Conservation (phyloP, 2,329 filamentous ascomycete genomes). For the Canariomyces notabilis region DNA sequence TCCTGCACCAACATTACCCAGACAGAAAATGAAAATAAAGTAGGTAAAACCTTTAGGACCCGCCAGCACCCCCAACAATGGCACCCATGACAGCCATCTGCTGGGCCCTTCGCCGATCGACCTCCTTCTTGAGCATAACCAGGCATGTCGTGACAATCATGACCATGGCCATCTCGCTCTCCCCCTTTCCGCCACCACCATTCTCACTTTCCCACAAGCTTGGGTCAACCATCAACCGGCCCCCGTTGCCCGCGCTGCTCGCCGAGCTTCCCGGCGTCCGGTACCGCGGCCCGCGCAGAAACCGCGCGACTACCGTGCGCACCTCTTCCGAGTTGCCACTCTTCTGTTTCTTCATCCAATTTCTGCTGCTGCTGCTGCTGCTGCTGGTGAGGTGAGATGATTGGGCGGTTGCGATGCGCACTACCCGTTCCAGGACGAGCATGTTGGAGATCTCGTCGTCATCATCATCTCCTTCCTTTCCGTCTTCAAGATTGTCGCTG, state of each 20-base stretch:
- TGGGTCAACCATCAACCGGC: conserved; percentile 40
- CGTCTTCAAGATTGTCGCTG: too few species aligned
- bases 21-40: too few species aligned
- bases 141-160: conserved; percentile 53
- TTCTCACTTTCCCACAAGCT: neutral
- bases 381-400: neutral
- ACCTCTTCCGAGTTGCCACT: conserved; percentile 23
- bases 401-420: conserved; percentile 26
- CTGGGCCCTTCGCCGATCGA: conserved; percentile 50
- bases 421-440: conserved; percentile 48
- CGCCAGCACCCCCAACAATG: conserved; percentile 17
- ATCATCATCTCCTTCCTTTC: too few species aligned
- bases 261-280: conserved; percentile 37
- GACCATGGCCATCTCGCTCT: conserved; percentile 40
- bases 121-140: conserved; percentile 61
- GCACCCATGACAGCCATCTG: conserved; percentile 44
- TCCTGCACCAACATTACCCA: too few species aligned
- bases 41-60: too few species aligned
- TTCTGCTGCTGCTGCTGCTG: conserved; percentile 5
- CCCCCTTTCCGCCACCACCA: conserved; percentile 19
- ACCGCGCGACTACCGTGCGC: conserved; percentile 36
- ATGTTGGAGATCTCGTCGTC: conserved; percentile 30
- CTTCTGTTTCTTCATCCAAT: too few species aligned
- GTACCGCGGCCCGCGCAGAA: conserved; percentile 38
- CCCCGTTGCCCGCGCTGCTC: conserved; percentile 46